These are phyloP conservation scores for Yamadazyma taylorii DNA, from an alignment of 1,139 yeast genomes.

Conservation along the genomic window DNA sequence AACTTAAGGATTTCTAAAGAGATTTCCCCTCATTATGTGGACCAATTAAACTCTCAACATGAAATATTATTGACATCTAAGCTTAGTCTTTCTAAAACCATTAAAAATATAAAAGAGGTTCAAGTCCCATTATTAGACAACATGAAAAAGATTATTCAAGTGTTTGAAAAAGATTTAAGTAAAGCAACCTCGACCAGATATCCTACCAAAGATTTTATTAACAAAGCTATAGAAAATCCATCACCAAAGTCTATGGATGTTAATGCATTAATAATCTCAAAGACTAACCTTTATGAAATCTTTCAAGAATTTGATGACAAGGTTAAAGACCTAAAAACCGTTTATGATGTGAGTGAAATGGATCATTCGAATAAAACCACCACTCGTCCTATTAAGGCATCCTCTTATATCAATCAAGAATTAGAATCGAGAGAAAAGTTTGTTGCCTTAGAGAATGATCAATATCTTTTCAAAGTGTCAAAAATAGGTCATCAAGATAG, in stretches of 20 bases:
- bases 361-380: constrained; percentile 1
- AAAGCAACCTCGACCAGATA: constrained; percentile 16
- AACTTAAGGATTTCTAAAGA: constrained; percentile 20
- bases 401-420: constrained; percentile 26
- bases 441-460: constrained; percentile 23
- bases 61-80: constrained; percentile 21
- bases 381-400: constrained; percentile 10
- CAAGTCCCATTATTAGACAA: constrained; percentile 41
- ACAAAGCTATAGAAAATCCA: constrained; percentile 8
- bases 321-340: constrained; percentile 8
- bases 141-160: constrained; percentile 27
- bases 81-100: constrained; percentile 20
- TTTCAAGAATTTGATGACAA: constrained; percentile 21
- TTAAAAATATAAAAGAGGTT: constrained; percentile 28
- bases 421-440: constrained; percentile 24
- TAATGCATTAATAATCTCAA: constrained; percentile 21
- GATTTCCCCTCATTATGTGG: constrained; percentile 20
- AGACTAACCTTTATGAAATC: constrained; percentile 21
- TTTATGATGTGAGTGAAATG: constrained; percentile 8
- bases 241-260: constrained; percentile 18
- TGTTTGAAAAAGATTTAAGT: constrained; percentile 24
- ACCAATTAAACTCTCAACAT: constrained; percentile 22
- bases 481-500: constrained; percentile 20
- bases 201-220: constrained; percentile 5
- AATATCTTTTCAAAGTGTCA: constrained; percentile 19